Base-by-base conservation (phyloP, 2,329 filamentous ascomycete species). In the Hansfordia pulvinata region DNA sequence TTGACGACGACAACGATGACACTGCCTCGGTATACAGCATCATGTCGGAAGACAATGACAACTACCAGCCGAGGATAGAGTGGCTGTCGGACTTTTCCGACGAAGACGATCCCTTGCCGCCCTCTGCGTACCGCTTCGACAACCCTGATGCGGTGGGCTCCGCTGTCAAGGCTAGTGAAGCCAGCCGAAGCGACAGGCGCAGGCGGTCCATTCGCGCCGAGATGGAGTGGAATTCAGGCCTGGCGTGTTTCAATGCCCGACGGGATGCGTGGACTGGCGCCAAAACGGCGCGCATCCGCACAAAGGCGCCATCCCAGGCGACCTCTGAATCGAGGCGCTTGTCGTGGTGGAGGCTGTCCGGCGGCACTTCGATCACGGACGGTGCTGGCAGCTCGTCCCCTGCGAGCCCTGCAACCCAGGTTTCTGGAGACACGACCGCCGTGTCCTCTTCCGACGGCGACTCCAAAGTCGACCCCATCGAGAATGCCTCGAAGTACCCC, bases 251-350 rank as follows among this genome's bases (percentile, higher is more conserved):
- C 53, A 69, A 76, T 32, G 69, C 76, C 17, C 64, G 82, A 31
- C 68, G 86, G 25, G 74, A 93, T 53, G 75, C 73, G 6, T 96
- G 88, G 88, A 88, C 85, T 1, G 77, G 80, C 17, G 86, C 84
- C 17, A 68, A 67, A 35, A 64, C 59, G 8, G 67, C 65, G 19
- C 64, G 64, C 24, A 49, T 72, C 24, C 62, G 63, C 30, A 55
- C 58, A 20, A 68, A 64, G 37, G 51, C 58, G 5, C 31, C 38
- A 9, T 39, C 56, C 1, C 45, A 52, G 5, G 55, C 58, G 5
- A 50, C 58, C 3, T 32, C 57, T 7, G 62, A 61, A 8, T 49
- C 60, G 0, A 59, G 58, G 17, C 60, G 65, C 8, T 52, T 65
- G 32, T 64, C 68, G 35, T 62, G 64, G 47, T 56, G 60, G 31